phyloP scores from a whole-genome alignment of 768 basidiomycete species.

The Trametes elegans region DNA sequence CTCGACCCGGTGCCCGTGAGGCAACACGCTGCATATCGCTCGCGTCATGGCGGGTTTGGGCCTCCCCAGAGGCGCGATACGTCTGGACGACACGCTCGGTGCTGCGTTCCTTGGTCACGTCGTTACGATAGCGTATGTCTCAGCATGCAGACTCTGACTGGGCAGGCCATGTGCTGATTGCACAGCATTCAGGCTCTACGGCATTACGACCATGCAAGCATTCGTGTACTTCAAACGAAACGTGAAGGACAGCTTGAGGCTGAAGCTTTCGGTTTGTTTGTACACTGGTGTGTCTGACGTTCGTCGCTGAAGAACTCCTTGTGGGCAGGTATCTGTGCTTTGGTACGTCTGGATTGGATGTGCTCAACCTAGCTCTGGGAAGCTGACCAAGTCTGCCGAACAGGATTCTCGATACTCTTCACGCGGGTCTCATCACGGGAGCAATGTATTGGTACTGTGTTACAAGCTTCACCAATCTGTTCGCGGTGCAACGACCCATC shows the following conservation, averaged over 20 bases:
- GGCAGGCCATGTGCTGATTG: background rate
- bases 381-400: background rate
- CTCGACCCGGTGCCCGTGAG: background rate
- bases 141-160: background rate
- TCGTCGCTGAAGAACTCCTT: background rate
- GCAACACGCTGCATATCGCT: too few species aligned
- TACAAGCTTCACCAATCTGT: constrained; percentile 4
- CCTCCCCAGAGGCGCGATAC: background rate
- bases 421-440: constrained; percentile 10
- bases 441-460: constrained; percentile 12
- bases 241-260: background rate
- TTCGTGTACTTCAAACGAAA: constrained; percentile 6
- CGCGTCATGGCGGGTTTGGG: background rate
- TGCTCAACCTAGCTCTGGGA: too few species aligned
- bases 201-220: constrained; percentile 9
- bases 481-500: constrained; percentile 1
- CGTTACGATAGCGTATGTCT: constrained; percentile 14
- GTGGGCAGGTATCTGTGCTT: background rate
- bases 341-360: background rate
- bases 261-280: background rate
- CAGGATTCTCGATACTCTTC: constrained; percentile 11
- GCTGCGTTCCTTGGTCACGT: constrained; percentile 22
- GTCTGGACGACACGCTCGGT: constrained; percentile 20
- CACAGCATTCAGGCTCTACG: background rate
- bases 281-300: background rate